These are phyloP conservation scores for Cylindrodendrum hubeiense DNA, from an alignment of 2,329 filamentous ascomycete species.

Conservation along the genomic window DNA sequence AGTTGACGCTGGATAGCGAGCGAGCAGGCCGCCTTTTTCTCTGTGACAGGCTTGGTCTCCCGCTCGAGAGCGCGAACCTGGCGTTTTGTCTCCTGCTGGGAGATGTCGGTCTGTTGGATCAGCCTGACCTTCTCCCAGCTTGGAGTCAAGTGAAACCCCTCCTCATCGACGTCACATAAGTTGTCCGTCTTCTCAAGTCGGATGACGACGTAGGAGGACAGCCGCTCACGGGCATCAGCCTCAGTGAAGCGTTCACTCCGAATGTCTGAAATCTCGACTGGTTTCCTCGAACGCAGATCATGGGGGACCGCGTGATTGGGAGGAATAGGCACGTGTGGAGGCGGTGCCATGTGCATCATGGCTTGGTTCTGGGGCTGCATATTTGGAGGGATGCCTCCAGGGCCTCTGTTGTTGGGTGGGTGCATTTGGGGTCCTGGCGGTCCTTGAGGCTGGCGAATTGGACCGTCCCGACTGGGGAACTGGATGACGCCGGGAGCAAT, in stretches of 20 bases:
- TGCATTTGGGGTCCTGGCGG: slow-evolving; percentile 1
- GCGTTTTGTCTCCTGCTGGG: slow-evolving; percentile 51
- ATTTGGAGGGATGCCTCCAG: slow-evolving; percentile 14
- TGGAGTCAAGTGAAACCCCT: slow-evolving; percentile 48
- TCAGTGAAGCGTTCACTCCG: slow-evolving; percentile 52
- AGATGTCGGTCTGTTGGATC: slow-evolving; percentile 51
- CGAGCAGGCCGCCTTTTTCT: slow-evolving; percentile 55
- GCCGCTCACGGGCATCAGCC: slow-evolving; percentile 52
- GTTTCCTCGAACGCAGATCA: slow-evolving; percentile 25
- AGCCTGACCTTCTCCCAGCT: slow-evolving; percentile 57
- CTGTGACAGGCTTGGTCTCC: slow-evolving; percentile 45
- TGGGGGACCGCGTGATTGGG: slow-evolving; percentile 26
- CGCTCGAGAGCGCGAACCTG: slow-evolving; percentile 54
- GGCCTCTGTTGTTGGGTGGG: neutral
- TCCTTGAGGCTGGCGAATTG: neutral
- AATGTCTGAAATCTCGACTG: slow-evolving; percentile 51
- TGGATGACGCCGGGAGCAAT: neutral
- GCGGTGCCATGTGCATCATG: slow-evolving; percentile 17
- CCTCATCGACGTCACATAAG: slow-evolving; percentile 50
- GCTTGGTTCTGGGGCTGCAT: slow-evolving; percentile 2
- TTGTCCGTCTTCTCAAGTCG: slow-evolving; percentile 56
- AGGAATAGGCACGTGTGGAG: slow-evolving; percentile 28
- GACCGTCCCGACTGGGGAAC: neutral
- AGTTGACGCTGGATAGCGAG: slow-evolving; percentile 56
- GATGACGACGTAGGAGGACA: slow-evolving; percentile 56